Conservation (phyloP, 2,329 filamentous ascomycete genomes). For the Pestalotiopsis sp. region DNA sequence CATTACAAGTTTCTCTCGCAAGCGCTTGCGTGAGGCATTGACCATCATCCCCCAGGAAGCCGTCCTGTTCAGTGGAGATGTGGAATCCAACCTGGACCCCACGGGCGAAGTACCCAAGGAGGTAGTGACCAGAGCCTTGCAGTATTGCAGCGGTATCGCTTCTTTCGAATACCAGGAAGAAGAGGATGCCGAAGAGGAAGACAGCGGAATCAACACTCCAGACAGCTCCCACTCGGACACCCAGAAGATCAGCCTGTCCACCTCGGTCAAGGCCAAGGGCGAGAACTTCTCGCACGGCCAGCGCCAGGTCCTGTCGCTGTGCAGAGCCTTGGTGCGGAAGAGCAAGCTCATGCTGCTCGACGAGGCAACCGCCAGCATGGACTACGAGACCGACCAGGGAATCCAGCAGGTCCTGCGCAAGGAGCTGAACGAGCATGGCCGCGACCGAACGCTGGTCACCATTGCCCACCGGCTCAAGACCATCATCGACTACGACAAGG, state of each 20-base stretch:
- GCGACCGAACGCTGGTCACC: conserved; percentile 56
- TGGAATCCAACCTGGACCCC: conserved; percentile 65
- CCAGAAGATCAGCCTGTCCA: conserved; percentile 42
- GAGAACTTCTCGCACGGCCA: conserved; percentile 62
- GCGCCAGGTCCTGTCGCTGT: conserved; percentile 60
- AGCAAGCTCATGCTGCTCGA: conserved; percentile 60
- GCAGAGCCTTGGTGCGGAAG: conserved; percentile 55
- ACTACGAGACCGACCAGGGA: conserved; percentile 58
- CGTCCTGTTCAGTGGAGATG: conserved; percentile 55
- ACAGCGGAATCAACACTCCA: conserved; percentile 13
- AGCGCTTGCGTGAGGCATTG: conserved; percentile 53
- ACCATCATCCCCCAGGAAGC: conserved; percentile 64
- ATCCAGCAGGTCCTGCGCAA: conserved; percentile 56
- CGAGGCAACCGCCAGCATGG: conserved; percentile 63
- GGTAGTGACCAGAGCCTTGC: conserved; percentile 60
- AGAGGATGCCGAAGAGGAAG: conserved; percentile 21
- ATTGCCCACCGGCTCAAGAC: conserved; percentile 61
- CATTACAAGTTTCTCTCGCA: conserved; percentile 53
- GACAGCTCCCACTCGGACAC: conserved; percentile 7
- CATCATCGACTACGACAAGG: conserved; percentile 61
- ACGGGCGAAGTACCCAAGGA: conserved; percentile 56
- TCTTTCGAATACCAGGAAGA: conserved; percentile 35
- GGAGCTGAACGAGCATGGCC: conserved; percentile 47
- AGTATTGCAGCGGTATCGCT: conserved; percentile 63
- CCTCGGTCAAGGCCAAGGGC: conserved; percentile 52